Evolutionary conservation across 148 eudicot genomes (phyloP).

Genomic region (Rhododendron henanense): DNA sequence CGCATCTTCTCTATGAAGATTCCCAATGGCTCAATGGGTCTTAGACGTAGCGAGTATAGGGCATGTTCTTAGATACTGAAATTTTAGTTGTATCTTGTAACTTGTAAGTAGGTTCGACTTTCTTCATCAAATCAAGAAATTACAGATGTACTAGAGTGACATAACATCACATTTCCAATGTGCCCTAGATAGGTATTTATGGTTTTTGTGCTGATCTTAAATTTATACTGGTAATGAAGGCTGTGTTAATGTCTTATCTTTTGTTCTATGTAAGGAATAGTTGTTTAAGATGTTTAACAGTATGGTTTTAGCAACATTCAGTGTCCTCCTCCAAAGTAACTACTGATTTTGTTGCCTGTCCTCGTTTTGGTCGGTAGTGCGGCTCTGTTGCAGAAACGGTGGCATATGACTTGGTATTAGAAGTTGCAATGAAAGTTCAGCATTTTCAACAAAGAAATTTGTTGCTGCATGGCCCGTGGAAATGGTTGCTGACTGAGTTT

Average conservation of each 20-base stretch:
- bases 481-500: conserved; percentile 88
- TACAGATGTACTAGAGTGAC: neutral
- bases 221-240: neutral
- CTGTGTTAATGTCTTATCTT: neutral
- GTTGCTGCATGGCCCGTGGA: conserved; percentile 77
- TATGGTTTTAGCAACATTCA: neutral
- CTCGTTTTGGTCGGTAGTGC: conserved; percentile 39
- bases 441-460: conserved; percentile 87
- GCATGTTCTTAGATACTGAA: neutral
- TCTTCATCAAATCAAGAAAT: neutral
- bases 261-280: neutral
- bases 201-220: neutral
- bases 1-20: neutral
- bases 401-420: conserved; percentile 83
- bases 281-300: neutral
- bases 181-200: neutral
- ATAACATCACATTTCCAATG: neutral
- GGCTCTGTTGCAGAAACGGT: conserved; percentile 96
- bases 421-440: conserved; percentile 93
- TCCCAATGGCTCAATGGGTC: neutral
- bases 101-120: neutral
- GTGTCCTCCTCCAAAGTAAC: neutral
- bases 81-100: neutral
- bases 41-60: neutral
- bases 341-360: neutral